Percentiles rank a stretch among this genome's conserved stretches.
Evolutionary conservation across 495 filamentous ascomycete species (phyloP).

Genomic region (Sordaria brevicollis): DNA sequence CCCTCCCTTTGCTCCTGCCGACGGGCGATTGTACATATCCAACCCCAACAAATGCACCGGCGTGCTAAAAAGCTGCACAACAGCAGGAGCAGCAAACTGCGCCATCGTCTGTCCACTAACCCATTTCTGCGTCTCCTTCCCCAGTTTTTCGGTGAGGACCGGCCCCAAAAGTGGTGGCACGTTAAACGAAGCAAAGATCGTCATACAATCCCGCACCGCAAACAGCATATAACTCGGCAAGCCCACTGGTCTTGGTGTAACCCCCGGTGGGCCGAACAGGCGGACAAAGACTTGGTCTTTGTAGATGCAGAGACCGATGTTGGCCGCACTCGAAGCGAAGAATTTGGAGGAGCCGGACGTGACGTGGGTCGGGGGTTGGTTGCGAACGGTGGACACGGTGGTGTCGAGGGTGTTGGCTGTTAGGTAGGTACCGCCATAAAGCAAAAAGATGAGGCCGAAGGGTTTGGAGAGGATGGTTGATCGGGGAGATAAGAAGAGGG

Average conservation of each 20-base stretch:
- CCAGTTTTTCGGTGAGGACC: conserved; percentile 41
- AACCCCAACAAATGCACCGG: conserved; percentile 82
- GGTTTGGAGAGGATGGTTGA: conserved; percentile 66
- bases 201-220: conserved; percentile 74
- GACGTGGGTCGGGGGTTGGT: conserved; percentile 44
- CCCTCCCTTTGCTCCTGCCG: conserved; percentile 13
- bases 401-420: conserved; percentile 89
- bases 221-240: conserved; percentile 67
- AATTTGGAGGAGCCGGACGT: conserved; percentile 77
- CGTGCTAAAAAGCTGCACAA: conserved; percentile 72
- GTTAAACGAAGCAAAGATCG: conserved; percentile 92
- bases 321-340: conserved; percentile 67
- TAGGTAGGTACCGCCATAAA: conserved; percentile 87
- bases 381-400: conserved; percentile 50
- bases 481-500: conserved; percentile 59
- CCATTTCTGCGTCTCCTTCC: conserved; percentile 31
- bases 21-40: conserved; percentile 74
- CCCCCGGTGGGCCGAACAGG: conserved; percentile 58
- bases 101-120: conserved; percentile 47
- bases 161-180: conserved; percentile 71
- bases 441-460: conserved; percentile 74
- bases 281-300: conserved; percentile 83
- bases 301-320: conserved; percentile 84
- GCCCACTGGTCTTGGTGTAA: conserved; percentile 42
- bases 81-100: conserved; percentile 73